These are phyloP conservation scores for Pyricularia grisea DNA, from an alignment of 2,329 filamentous ascomycete species.

Conservation along the genomic window DNA sequence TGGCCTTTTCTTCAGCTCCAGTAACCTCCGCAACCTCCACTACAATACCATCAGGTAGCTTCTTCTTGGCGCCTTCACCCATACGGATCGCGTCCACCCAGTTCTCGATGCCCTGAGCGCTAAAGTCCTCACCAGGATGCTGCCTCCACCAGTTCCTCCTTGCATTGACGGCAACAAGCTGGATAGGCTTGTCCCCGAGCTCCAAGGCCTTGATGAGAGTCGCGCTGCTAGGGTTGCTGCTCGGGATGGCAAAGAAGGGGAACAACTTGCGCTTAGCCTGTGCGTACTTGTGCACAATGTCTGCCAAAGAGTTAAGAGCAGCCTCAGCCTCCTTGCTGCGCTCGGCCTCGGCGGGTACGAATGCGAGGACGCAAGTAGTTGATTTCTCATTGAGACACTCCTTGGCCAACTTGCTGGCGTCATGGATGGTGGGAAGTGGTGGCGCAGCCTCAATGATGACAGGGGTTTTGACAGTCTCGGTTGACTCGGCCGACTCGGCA, in stretches of 20 bases:
- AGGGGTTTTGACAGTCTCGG: constrained; percentile 31
- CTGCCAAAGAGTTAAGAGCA: constrained; percentile 55
- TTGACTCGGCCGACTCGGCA: constrained; percentile 31
- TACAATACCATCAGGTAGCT: constrained; percentile 55
- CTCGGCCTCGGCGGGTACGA: constrained; percentile 49
- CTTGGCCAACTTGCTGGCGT: constrained; percentile 53
- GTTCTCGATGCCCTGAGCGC: constrained; percentile 55
- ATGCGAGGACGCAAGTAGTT: constrained; percentile 72
- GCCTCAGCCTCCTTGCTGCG: constrained; percentile 35
- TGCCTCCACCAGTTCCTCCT: constrained; percentile 80
- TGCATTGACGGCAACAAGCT: constrained; percentile 75
- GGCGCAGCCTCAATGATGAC: constrained; percentile 45
- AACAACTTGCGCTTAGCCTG: constrained; percentile 61
- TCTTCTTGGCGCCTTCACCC: constrained; percentile 75
- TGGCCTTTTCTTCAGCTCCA: constrained; percentile 16
- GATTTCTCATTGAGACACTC: constrained; percentile 69
- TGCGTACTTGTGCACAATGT: constrained; percentile 68
- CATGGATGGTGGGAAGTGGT: constrained; percentile 56
- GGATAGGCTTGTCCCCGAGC: constrained; percentile 46
- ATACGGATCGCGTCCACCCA: constrained; percentile 92
- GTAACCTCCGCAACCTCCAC: constrained; percentile 26
- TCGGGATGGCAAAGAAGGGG: constrained; percentile 68
- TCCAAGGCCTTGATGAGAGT: constrained; percentile 51
- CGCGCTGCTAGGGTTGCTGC: constrained; percentile 44
- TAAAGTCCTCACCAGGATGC: constrained; percentile 51